Base-by-base conservation (phyloP, 345 rosid species). In the Garcia nutans region DNA sequence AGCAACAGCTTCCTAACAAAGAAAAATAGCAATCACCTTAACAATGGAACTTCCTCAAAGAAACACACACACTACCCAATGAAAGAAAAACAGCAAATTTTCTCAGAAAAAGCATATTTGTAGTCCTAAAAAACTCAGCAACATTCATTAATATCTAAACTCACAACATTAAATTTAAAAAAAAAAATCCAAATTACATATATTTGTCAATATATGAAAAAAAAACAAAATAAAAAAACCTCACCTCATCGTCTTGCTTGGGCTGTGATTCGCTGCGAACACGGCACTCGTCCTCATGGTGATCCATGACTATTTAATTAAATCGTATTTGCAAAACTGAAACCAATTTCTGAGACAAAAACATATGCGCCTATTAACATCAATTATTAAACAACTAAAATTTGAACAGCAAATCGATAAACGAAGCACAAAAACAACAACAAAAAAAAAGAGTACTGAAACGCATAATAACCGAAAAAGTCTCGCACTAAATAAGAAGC, bases 201-300 rank as follows among this genome's bases (percentile, higher is more conserved):
- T 1, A 28, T 28, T 28, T 28, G 31, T 28, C 31, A 2, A n/a
- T 9, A 10, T 13, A 72, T 3, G 13, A 26, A 58, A 5, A 41
- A 44, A 23, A 28, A 66, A 2, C 3, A 5, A 10, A 3, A 28
- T 31, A 12, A 26, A 49, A 16, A 26, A 80, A 65, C 52, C 82
- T 55, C 82, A 91, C 98, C 96, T 90, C 97, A 67, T 86, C 93
- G 56, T 89, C 90, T 84, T 84, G 97, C 87, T 90, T 92, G 24
- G 83, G 78, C 71, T 65, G 86, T 31, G 79, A 83, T 77, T 83
- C 92, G 31, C 82, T 82, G 65, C 76, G 82, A 59, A 64, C 59
- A 69, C 88, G 89, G 65, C 68, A 64, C 73, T 88, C 94, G 57
- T 90, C 94, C 65, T 89, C 94, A 28, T 82, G 89, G 49, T 86